Base-by-base conservation (phyloP, 345 rosid species). In the Geranium brycei region DNA sequence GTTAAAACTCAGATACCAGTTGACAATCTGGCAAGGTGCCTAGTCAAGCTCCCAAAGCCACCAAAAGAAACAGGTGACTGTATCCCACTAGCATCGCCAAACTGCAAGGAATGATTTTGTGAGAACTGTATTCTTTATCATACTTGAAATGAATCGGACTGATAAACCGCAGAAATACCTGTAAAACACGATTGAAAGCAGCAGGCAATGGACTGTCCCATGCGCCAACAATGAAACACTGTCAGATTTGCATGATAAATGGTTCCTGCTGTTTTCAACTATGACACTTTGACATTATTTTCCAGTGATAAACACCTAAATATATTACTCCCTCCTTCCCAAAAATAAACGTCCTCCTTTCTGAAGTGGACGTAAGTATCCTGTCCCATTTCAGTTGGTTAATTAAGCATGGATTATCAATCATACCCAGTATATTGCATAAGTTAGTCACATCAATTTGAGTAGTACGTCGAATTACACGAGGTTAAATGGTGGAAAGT, bases 41-140 rank as follows among this genome's bases (percentile, higher is more conserved):
- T 84, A 6, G 98, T 87, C 78, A 92, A 82, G 85, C 98, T 92
- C 75, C 95, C 98, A 66, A 92, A 92, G 73, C 98, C 98, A 13
- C 98, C 98, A 67, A 92, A 92, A 41, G 96, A 92, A 70, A 92
- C 98, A 64, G 98, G 98, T 51, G 98, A 92, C 32, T 92, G 98
- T 69, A 92, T 87, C 63, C 98, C 98, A 31, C 98, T 92, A 64
- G 98, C 98, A 78, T 92, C 98, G 75, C 98, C 98, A 67, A 87
- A 89, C 98, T 92, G 84, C 77, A 76, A n/a, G 72, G 63, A 63
- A 71, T 63, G 64, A 62, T 68, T 57, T 23, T 19, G 38, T 66
- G 61, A 65, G 11, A 31, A 18, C 51, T 62, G 61, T 62, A 61
- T 63, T 72, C 64, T 14, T 35, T 53, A 67, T 68, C 16, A 51